A percentile compares a stretch with the other conserved stretches of the same genome.
Evolutionary conservation across 1,284 basidiomycete genomes (phyloP).

Genomic region (Schizophyllum amplum): DNA sequence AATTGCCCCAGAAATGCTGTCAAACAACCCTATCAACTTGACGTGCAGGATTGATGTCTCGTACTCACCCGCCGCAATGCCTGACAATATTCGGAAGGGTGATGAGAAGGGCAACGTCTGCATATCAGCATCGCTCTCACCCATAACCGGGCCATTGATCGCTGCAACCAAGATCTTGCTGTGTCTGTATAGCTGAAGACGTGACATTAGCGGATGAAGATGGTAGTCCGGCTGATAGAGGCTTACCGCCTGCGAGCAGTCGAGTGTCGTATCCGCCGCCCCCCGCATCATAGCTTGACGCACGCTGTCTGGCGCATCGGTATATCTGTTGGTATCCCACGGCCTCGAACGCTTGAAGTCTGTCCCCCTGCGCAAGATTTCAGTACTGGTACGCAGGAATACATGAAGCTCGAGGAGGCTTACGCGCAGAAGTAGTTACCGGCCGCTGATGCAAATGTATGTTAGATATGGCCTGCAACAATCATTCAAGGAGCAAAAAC

Average conservation of each 20-base stretch:
- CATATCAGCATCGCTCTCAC: slow-evolving; percentile 21
- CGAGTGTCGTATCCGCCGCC: slow-evolving; percentile 45
- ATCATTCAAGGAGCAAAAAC: background rate
- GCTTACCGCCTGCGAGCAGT: slow-evolving; percentile 54
- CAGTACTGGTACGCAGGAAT: background rate
- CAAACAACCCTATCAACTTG: background rate
- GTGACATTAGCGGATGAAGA: background rate
- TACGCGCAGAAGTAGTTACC: slow-evolving; percentile 71
- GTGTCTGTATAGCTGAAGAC: slow-evolving; percentile 50
- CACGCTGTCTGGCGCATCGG: slow-evolving; percentile 19
- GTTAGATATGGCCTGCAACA: background rate
- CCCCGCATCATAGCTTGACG: slow-evolving; percentile 35
- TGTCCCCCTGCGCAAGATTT: slow-evolving; percentile 35
- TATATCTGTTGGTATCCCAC: slow-evolving; percentile 1
- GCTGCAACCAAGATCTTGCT: slow-evolving; percentile 60
- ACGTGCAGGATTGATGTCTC: background rate
- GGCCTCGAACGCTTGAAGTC: slow-evolving; percentile 33
- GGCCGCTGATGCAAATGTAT: slow-evolving; percentile 31
- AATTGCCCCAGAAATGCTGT: slow-evolving; percentile 63
- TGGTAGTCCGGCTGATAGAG: background rate
- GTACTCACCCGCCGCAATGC: slow-evolving; percentile 55
- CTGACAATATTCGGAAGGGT: slow-evolving; percentile 22
- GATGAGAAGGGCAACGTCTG: slow-evolving; percentile 4
- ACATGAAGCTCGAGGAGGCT: slow-evolving; percentile 17
- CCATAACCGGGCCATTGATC: slow-evolving; percentile 67